Percentiles rank a stretch among this genome's conserved stretches.
Conservation (phyloP, 163 green algal species). For the Scenedesmus sp. region DNA sequence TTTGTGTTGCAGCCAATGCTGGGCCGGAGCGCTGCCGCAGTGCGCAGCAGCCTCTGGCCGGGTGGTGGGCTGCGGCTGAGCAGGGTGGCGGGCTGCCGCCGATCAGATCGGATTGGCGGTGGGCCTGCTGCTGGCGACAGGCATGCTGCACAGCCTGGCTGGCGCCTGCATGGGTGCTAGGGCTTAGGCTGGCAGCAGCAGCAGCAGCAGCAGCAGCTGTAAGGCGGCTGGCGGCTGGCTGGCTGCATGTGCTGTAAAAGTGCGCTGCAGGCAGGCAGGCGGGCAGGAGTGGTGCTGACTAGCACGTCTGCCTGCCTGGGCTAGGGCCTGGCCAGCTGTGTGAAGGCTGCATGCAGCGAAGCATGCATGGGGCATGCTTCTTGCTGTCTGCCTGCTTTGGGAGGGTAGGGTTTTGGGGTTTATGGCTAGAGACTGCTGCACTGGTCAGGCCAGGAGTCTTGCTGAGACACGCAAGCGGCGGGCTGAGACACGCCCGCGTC, state of each 20-base stretch:
- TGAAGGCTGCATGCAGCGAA: background rate
- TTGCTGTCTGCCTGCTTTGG: background rate
- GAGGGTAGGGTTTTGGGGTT: background rate
- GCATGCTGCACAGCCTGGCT: background rate
- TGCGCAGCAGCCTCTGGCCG: too few relatives aligned
- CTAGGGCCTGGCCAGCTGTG: background rate
- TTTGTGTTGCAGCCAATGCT: background rate
- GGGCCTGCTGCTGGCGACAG: background rate
- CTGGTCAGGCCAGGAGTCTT: conserved; percentile 5
- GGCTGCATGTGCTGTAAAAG: background rate
- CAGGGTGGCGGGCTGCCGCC: too few relatives aligned
- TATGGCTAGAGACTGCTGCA: background rate
- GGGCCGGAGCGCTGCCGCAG: too few relatives aligned
- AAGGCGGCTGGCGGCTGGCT: too few relatives aligned
- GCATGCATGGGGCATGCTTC: background rate
- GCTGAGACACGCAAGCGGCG: conserved; percentile 43
- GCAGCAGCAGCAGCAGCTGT: background rate
- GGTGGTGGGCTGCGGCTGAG: too few relatives aligned
- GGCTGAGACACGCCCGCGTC: conserved; percentile 13
- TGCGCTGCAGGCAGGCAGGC: background rate
- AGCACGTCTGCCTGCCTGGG: background rate
- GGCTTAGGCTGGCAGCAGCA: background rate
- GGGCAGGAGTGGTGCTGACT: background rate
- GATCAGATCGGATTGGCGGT: too few relatives aligned
- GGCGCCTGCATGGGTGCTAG: background rate